Conservation (phyloP, 2,329 filamentous ascomycete genomes). For the Reticulascus tulasneorum region DNA sequence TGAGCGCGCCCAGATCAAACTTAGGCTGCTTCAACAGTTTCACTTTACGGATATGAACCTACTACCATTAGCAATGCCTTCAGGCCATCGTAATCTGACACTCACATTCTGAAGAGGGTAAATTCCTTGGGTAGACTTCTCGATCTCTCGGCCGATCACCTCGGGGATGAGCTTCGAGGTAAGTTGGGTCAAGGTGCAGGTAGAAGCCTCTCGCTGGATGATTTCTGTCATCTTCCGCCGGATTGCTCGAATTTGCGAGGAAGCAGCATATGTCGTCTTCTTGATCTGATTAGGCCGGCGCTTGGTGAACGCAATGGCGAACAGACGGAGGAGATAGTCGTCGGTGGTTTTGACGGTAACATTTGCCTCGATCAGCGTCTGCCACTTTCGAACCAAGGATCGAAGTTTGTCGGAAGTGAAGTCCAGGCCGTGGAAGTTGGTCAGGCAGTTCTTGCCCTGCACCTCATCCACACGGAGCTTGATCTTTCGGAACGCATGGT, state of each 20-base stretch:
- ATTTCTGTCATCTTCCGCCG: slow-evolving; percentile 99
- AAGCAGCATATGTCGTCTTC: slow-evolving; percentile 98
- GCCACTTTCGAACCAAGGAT: slow-evolving; percentile 99
- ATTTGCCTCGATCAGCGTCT: slow-evolving; percentile 98
- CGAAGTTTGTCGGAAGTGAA: slow-evolving; percentile 99
- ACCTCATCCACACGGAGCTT: slow-evolving; percentile 98
- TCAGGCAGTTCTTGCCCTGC: slow-evolving; percentile 99
- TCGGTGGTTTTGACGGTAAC: slow-evolving; percentile 99
- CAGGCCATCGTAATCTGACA: slow-evolving; percentile 16
- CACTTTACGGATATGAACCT: slow-evolving; percentile 99
- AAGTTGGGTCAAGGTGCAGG: slow-evolving; percentile 92
- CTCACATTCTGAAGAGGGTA: slow-evolving; percentile 98
- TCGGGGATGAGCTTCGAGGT: slow-evolving; percentile 98
- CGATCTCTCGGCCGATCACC: slow-evolving; percentile 98
- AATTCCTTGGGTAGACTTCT: slow-evolving; percentile 99
- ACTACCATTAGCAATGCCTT: slow-evolving; percentile 28
- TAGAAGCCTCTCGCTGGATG: slow-evolving; percentile 91
- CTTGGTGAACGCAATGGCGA: slow-evolving; percentile 99
- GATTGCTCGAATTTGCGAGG: slow-evolving; percentile 96
- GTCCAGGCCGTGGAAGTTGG: slow-evolving; percentile 99
- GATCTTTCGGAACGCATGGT: slow-evolving; percentile 99
- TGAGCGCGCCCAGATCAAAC: slow-evolving; percentile 95
- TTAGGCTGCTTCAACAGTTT: slow-evolving; percentile 99
- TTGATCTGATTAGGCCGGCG: slow-evolving; percentile 99
- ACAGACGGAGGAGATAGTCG: slow-evolving; percentile 98